Percentiles rank a stretch among this genome's conserved stretches.
Evolutionary conservation across 768 basidiomycete genomes (phyloP).

Genomic region (Phaeolepiota aurea): DNA sequence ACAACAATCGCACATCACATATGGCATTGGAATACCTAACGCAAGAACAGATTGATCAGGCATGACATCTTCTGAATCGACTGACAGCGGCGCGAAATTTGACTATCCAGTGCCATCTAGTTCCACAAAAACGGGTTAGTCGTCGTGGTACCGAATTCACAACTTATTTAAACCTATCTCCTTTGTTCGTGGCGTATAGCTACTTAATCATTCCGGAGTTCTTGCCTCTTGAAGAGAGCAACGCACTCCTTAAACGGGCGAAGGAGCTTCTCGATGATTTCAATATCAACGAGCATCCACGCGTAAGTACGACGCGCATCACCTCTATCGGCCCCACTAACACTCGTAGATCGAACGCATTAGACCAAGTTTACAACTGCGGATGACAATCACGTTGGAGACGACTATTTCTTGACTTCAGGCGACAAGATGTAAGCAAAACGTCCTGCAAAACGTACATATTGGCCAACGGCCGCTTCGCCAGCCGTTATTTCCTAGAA

Average conservation of each 20-base stretch:
- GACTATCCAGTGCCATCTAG: constrained; percentile 7
- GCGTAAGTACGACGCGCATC: constrained; percentile 38
- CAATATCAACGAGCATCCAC: constrained; percentile 67
- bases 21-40: constrained; percentile 5
- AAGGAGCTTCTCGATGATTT: constrained; percentile 76
- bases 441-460: background rate
- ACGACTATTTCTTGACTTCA: constrained; percentile 87
- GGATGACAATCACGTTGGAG: constrained; percentile 73
- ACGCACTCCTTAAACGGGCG: constrained; percentile 59
- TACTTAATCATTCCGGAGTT: constrained; percentile 78
- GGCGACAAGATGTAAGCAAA: constrained; percentile 76
- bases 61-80: background rate
- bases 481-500: constrained; percentile 82
- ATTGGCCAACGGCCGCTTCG: background rate
- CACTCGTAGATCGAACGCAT: background rate
- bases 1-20: no score
- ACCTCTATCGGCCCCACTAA: background rate
- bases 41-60: constrained; percentile 5
- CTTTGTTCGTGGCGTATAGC: constrained; percentile 25
- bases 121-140: constrained; percentile 22
- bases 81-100: no score
- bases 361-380: constrained; percentile 89
- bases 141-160: no score
- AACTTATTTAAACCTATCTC: no score
- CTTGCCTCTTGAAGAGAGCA: constrained; percentile 47